A percentile compares a stretch with the other conserved stretches of the same genome.
Conservation (phyloP, 768 basidiomycete species). For the Mycena pura region DNA sequence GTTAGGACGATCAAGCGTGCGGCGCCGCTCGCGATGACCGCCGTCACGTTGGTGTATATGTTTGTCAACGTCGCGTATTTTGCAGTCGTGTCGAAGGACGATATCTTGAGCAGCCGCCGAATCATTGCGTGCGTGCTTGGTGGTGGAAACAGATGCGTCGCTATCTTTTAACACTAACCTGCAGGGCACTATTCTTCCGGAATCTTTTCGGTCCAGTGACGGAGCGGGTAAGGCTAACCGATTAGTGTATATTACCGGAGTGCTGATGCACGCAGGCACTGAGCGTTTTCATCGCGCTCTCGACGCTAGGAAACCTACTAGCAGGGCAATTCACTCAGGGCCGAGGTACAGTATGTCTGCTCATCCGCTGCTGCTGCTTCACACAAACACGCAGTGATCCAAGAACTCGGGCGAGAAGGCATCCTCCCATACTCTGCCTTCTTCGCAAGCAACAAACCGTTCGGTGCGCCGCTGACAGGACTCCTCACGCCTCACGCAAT, state of each 20-base stretch:
- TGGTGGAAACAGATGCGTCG: too few species aligned
- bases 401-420: conserved; percentile 75
- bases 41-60: conserved; percentile 65
- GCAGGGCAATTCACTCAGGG: conserved; percentile 45
- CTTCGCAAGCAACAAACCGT: conserved; percentile 75
- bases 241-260: too few species aligned
- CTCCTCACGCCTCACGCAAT: conserved; percentile 66
- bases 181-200: conserved; percentile 74
- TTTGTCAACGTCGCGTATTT: conserved; percentile 79
- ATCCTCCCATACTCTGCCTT: conserved; percentile 69
- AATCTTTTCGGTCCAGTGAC: conserved; percentile 63
- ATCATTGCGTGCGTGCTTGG: conserved; percentile 70
- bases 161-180: too few species aligned
- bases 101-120: conserved; percentile 66
- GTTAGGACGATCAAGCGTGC: conserved; percentile 73
- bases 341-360: too few species aligned
- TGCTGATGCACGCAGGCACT: too few species aligned
- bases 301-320: conserved; percentile 67
- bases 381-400: too few species aligned
- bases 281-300: conserved; percentile 65
- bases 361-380: too few species aligned
- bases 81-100: conserved; percentile 69
- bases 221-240: too few species aligned
- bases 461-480: conserved; percentile 67
- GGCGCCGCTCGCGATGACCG: conserved; percentile 65